Percentiles rank a stretch among this genome's conserved stretches.
These are phyloP conservation scores for Phytopythium cucurbitacearum DNA, from an alignment of 352 stramenopile species.

Conservation along the genomic window DNA sequence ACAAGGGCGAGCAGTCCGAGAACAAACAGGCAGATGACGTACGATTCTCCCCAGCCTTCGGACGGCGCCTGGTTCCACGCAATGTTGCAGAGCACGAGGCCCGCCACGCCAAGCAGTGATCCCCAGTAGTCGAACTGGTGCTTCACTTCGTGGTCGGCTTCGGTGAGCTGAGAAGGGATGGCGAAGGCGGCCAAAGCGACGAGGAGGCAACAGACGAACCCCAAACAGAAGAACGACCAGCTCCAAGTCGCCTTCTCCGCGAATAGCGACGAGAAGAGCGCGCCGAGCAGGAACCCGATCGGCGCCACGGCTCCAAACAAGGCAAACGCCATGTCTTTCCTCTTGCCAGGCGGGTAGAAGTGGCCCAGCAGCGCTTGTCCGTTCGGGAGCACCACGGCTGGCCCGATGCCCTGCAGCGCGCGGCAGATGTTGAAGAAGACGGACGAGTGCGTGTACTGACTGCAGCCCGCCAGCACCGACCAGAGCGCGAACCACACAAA, in stretches of 20 bases:
- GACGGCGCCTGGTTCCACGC: conserved; percentile 5
- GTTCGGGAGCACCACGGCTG: conserved; percentile 1
- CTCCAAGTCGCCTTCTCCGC: conserved; percentile 2
- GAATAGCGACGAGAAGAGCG: conserved; percentile 1
- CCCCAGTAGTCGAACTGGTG: conserved; percentile 2
- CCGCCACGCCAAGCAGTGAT: neutral
- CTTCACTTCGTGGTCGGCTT: too few relatives aligned
- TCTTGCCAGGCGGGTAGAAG: neutral
- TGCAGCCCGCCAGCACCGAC: conserved; percentile 1
- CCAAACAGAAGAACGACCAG: conserved; percentile 4
- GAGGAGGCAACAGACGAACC: conserved; percentile 1
- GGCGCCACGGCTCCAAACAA: neutral
- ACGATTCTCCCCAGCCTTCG: conserved; percentile 2
- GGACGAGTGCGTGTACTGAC: conserved; percentile 1
- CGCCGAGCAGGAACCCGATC: neutral
- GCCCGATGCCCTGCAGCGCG: conserved; percentile 4
- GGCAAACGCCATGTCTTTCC: conserved; percentile 5
- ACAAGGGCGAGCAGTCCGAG: conserved; percentile 1
- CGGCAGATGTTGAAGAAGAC: conserved; percentile 4
- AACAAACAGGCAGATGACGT: neutral
- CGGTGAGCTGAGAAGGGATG: neutral
- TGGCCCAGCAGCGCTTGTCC: neutral
- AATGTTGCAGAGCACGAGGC: conserved; percentile 5
- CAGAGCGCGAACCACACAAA: conserved; percentile 5
- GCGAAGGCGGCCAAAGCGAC: neutral